Base-by-base conservation (phyloP, 139 green algal genomes). In the Auxenochlorella pyrenoidosa region DNA sequence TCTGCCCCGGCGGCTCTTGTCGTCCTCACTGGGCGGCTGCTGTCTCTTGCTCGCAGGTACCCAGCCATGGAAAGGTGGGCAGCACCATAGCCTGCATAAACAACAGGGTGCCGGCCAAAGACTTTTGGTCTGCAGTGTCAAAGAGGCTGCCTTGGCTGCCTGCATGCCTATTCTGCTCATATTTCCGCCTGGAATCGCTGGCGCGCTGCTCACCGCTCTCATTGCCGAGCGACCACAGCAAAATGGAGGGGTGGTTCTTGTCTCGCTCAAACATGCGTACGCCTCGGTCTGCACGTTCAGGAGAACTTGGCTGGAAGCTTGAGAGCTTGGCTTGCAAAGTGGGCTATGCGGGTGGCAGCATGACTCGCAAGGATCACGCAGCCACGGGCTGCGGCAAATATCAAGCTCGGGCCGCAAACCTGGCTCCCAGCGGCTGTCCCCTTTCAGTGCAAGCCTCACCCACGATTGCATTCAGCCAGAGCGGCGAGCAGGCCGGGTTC, bases 171-270 rank as follows among this genome's bases (percentile, higher is more conserved):
- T 68, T 10, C 19, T 1, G 6, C 5, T 4, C 63, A 71, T 4
- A 3, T 34, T 71, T 1, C 24, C 32, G 3, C 36, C 38, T 36
- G 10, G 13, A 76, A n/a, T 12, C 38, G 30, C 15, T 16, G 2
- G 3, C 28, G 13, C 28, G 15, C 51, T 3, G 18, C 83, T 3
- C 51, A 87, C 83, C 96, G 8, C 93, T 84, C 93, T 99, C 97
- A 81, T 99, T 99, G 71, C 98, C 98, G 47, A 99, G 90, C 1
- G 94, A 98, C 98, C 98, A 99, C 78, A 98, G 93, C 38, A 98
- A 89, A 65, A 99, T 94, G 88, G 88, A 95, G 22, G 96, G 90
- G 63, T 96, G 88, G 87, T 99, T 99, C 89, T 97, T 98, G 91
- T 99, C 95, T 24, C 95, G 90, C 75, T 96, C 91, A n/a, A 94